phyloP scores from a whole-genome alignment of 2,329 filamentous ascomycete species.

The Scorias spongiosa region DNA sequence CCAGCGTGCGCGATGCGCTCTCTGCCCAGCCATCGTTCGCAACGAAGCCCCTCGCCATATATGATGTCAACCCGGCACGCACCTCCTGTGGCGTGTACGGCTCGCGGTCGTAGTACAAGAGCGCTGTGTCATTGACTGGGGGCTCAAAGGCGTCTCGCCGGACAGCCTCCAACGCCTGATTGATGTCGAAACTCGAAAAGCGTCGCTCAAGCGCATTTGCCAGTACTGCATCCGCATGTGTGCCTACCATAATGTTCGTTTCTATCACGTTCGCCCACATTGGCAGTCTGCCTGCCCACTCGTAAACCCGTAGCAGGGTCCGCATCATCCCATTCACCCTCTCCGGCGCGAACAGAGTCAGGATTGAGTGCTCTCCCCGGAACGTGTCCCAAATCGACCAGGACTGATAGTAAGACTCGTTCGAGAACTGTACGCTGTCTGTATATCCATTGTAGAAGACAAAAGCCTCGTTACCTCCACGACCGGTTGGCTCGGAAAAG shows the following conservation, averaged over 20 bases:
- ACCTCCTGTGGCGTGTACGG: constrained; percentile 31
- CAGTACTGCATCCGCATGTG: constrained; percentile 33
- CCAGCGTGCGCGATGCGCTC: constrained; percentile 31
- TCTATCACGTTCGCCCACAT: constrained; percentile 37
- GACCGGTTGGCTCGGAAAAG: constrained; percentile 29
- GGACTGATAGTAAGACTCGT: constrained; percentile 35
- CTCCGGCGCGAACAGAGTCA: constrained; percentile 32
- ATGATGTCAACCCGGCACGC: constrained; percentile 31
- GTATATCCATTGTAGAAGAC: constrained; percentile 34
- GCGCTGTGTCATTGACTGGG: constrained; percentile 28
- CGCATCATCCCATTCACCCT: constrained; percentile 34
- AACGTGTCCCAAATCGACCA: constrained; percentile 39
- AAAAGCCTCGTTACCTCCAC: constrained; percentile 8
- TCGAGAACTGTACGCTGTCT: constrained; percentile 26
- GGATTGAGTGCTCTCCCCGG: constrained; percentile 31
- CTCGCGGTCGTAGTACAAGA: constrained; percentile 34
- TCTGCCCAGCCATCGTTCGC: constrained; percentile 35
- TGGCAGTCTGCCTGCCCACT: constrained; percentile 31
- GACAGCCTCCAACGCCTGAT: constrained; percentile 30
- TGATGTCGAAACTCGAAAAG: constrained; percentile 29
- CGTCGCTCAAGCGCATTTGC: constrained; percentile 32
- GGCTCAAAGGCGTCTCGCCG: constrained; percentile 31
- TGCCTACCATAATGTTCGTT: constrained; percentile 37
- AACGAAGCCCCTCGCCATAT: constrained; percentile 31
- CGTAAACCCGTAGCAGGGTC: constrained; percentile 29